Conservation (phyloP, 352 stramenopile genomes). For the Pythium phragmiticola region DNA sequence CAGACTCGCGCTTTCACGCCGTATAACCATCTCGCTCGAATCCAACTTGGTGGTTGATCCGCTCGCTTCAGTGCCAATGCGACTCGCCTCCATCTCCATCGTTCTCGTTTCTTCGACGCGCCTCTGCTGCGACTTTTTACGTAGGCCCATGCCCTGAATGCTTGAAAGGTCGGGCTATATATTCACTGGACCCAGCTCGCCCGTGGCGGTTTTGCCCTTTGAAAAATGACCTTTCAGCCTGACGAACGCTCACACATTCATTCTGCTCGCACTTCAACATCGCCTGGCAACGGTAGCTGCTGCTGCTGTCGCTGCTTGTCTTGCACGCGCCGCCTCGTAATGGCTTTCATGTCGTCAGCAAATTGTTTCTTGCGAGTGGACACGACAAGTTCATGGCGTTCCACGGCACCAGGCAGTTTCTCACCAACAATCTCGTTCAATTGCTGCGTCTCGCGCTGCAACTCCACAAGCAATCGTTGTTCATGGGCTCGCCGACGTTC, state of each 20-base stretch:
- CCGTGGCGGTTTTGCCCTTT: background rate
- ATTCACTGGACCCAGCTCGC: too few species aligned
- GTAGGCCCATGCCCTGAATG: background rate
- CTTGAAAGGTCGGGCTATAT: too few species aligned
- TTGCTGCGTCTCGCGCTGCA: constrained; percentile 27
- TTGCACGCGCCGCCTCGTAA: constrained; percentile 3
- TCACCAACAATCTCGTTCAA: constrained; percentile 30
- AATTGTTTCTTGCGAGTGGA: constrained; percentile 12
- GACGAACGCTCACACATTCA: constrained; percentile 2
- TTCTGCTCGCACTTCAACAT: constrained; percentile 12
- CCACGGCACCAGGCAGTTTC: constrained; percentile 7
- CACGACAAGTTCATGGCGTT: constrained; percentile 7
- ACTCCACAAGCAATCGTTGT: constrained; percentile 11
- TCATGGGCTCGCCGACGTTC: constrained; percentile 20
- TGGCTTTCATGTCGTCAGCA: constrained; percentile 25
- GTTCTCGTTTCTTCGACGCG: background rate
- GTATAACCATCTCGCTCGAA: constrained; percentile 17
- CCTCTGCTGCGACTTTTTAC: constrained; percentile 3
- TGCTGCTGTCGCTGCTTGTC: constrained; percentile 2
- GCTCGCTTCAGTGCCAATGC: background rate
- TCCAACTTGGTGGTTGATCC: constrained; percentile 11
- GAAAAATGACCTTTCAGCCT: background rate
- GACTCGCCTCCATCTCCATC: constrained; percentile 12
- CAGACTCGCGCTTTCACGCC: constrained; percentile 46
- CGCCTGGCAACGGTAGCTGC: background rate